These are phyloP conservation scores for Phaffomyces thermotolerans DNA, from an alignment of 805 yeast genomes.

Conservation along the genomic window DNA sequence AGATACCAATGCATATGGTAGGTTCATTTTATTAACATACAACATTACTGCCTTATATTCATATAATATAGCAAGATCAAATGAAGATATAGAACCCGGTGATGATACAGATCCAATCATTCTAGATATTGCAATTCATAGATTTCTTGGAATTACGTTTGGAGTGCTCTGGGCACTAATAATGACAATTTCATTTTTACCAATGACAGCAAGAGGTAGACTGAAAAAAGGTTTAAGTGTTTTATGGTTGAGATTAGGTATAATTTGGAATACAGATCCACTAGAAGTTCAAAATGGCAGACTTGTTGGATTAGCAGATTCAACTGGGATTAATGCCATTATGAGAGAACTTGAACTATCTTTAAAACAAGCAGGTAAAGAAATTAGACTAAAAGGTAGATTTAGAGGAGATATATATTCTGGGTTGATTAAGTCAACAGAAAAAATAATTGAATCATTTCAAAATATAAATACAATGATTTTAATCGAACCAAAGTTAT, in stretches of 20 bases:
- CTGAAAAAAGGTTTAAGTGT: constrained; percentile 58
- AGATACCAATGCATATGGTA: constrained; percentile 49
- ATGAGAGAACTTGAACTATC: constrained; percentile 54
- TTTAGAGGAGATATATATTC: constrained; percentile 52
- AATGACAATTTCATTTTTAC: constrained; percentile 59
- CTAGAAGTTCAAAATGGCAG: constrained; percentile 32
- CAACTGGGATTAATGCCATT: constrained; percentile 41
- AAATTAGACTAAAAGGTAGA: constrained; percentile 65
- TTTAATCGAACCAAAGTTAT: constrained; percentile 49
- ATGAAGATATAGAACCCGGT: constrained; percentile 51
- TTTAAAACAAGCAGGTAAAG: constrained; percentile 67
- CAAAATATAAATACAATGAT: constrained; percentile 69
- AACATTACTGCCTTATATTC: constrained; percentile 74
- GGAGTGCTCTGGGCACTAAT: constrained; percentile 76
- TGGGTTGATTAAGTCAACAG: constrained; percentile 46
- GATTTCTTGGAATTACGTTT: constrained; percentile 62
- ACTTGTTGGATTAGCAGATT: constrained; percentile 22
- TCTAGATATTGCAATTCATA: constrained; percentile 68
- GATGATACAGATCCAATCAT: constrained; percentile 67
- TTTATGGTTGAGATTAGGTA: constrained; percentile 75
- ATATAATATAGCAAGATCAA: constrained; percentile 52
- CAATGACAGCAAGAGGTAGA: constrained; percentile 68
- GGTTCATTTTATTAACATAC: constrained; percentile 67
- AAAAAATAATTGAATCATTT: constrained; percentile 62
- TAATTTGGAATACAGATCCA: constrained; percentile 75